Evolutionary conservation across 2,329 filamentous ascomycete genomes (phyloP).

Genomic region (Graphilbum ipis-grandicollis): DNA sequence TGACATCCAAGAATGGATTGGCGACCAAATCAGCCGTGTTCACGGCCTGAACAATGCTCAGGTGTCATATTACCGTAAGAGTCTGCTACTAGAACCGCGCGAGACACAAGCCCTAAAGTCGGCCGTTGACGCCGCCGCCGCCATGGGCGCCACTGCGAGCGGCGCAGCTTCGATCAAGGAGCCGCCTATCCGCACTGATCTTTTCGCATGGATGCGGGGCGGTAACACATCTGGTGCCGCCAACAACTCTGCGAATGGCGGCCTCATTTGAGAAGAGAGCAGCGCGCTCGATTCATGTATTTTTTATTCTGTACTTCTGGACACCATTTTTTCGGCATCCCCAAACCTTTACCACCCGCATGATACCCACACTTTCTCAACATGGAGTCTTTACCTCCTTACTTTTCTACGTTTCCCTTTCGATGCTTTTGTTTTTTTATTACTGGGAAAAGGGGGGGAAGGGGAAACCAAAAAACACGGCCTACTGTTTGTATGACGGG

Average conservation of each 20-base stretch:
- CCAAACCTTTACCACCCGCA: neutral
- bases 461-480: too few species aligned
- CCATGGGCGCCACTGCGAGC: too few species aligned
- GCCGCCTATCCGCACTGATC: neutral
- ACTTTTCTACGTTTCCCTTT: too few species aligned
- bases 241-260: neutral
- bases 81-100: slow-evolving; percentile 64
- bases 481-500: too few species aligned
- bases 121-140: slow-evolving; percentile 14
- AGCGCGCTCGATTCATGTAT: too few species aligned
- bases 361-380: neutral
- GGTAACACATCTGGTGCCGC: neutral
- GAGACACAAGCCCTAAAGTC: slow-evolving; percentile 23
- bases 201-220: slow-evolving; percentile 4
- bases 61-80: slow-evolving; percentile 59
- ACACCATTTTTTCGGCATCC: neutral
- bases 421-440: too few species aligned
- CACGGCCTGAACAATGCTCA: slow-evolving; percentile 42
- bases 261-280: neutral
- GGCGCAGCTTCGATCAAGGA: neutral
- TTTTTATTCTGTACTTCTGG: too few species aligned
- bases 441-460: too few species aligned
- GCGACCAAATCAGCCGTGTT: slow-evolving; percentile 62
- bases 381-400: too few species aligned
- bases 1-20: slow-evolving; percentile 87